Conservation (phyloP, 2,329 filamentous ascomycete species). For the Sporothrix sp. region DNA sequence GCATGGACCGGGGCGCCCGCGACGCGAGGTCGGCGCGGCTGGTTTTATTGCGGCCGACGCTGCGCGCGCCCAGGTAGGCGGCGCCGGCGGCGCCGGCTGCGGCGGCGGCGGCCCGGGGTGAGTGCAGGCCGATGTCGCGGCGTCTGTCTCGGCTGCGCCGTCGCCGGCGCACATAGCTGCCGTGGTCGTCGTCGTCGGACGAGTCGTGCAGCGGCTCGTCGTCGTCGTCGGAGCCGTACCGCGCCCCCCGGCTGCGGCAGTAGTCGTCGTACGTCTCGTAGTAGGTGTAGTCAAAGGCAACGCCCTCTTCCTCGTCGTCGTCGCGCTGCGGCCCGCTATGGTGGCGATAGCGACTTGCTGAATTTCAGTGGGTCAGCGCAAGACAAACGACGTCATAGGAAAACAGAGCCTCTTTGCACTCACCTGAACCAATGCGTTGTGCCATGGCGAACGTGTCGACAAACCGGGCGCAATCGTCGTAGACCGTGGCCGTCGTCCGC, state of each 20-base stretch:
- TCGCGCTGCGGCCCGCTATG: slow-evolving; percentile 2
- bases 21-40: background rate
- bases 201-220: background rate
- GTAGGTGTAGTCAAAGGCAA: slow-evolving; percentile 6
- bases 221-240: background rate
- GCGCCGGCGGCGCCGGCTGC: background rate
- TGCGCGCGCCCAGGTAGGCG: background rate
- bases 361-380: background rate
- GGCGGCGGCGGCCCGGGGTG: background rate
- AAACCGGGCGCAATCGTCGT: no score
- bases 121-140: background rate
- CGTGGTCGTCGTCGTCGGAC: background rate
- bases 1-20: background rate
- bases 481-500: no score
- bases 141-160: background rate
- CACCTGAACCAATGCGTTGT: background rate
- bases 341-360: background rate
- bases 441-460: background rate
- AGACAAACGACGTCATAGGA: background rate
- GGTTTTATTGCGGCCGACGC: background rate
- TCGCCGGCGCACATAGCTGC: background rate
- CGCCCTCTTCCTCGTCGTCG: background rate
- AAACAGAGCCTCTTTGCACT: background rate
- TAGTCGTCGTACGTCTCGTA: background rate
- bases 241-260: background rate